Evolutionary conservation across 2,329 filamentous ascomycete species (phyloP), one percentile per base, ranked within the genome.

Genomic region (Xylariaceae sp.): DNA sequence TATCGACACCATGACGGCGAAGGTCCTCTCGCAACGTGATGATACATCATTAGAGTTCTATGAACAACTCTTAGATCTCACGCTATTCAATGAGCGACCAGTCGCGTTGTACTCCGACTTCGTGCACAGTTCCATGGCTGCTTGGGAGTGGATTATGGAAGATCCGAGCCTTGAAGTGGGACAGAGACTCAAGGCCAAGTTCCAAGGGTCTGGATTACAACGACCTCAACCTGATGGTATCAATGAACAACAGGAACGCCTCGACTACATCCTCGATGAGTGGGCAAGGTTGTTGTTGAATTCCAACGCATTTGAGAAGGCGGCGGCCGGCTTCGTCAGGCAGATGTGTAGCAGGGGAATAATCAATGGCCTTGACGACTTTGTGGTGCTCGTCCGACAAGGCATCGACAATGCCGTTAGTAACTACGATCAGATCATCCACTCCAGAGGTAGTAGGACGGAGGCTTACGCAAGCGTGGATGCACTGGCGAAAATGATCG

Each of bases 191-290:
- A 88, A 92, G 71, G 77, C 79, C 72, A 90, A 77, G 75, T 82
- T 76, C 15, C 65, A 77, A 47, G 74, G 75, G 48, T 75, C 79
- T 2, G 74, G 74, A 1, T 66, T 78, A 4, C 66, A 74, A 2
- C 74, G 75, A 44, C 72, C 75, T 6, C 63, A 71, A 62, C 72
- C 81, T 18, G 83, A 87, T 58, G 81, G 84, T 53, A 75, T 78
- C 13, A 73, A 77, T 45, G 79, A 83, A 37, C 87, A 87, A 66
- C 85, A 87, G 63, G 90, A 96, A 62, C 91, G 97, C 72, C 85
- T 96, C 75, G 91, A 95, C 67, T 97, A 99, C 71, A 82, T 97
- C 17, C 97, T 99, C 69, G 92, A 93, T 49, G 94, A 99, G 76
- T 99, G 94, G 94, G 84, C 93, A 34, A 86, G 88, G 61, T 82